Evolutionary conservation across 345 rosid species (phyloP), one percentile per base, ranked within the genome.

Genomic region (Xanthoceras sorbifolium): DNA sequence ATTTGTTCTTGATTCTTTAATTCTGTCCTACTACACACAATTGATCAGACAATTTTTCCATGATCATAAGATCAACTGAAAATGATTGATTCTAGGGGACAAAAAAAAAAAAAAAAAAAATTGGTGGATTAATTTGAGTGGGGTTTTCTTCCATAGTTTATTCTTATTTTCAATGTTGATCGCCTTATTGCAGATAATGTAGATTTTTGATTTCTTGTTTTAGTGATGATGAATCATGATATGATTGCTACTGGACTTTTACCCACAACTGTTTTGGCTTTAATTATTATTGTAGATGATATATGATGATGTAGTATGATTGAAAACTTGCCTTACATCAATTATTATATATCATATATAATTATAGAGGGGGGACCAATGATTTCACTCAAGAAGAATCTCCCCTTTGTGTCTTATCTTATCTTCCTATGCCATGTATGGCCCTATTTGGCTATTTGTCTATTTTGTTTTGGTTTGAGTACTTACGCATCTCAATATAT

Each of bases 291-390:
- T 26, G 66, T 52, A 77, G 74, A 63, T 62, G 68, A 20, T 64
- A 25, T 14, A n/a, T 60, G 54, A 61, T 84, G 83, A 79, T 79
- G 57, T 34, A 82, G 57, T 34, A 82, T 71, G 76, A 71, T 32
- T 80, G 73, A 79, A 67, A 79, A 72, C 62, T 75, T 59, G 59
- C 66, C 61, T 63, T 38, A 31, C 28, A 20, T 7, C 31, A n/a
- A 9, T 60, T 22, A 61, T 60, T 52, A 78, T 12, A 29, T 20
- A 29, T 44, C 2, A 15, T 7, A 34, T 50, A 65, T 57, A 40
- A 73, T 65, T 52, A 63, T 74, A 42, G 38, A 42, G 63, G 73
- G 73, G 48, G 61, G 74, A 40, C 64, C 78, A 75, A 69, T 46
- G 9, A 72, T 52, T 79, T 75, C 59, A 38, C 32, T 52, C n/a